Conservation (phyloP, 2,329 filamentous ascomycete genomes). For the Fusarium musae region DNA sequence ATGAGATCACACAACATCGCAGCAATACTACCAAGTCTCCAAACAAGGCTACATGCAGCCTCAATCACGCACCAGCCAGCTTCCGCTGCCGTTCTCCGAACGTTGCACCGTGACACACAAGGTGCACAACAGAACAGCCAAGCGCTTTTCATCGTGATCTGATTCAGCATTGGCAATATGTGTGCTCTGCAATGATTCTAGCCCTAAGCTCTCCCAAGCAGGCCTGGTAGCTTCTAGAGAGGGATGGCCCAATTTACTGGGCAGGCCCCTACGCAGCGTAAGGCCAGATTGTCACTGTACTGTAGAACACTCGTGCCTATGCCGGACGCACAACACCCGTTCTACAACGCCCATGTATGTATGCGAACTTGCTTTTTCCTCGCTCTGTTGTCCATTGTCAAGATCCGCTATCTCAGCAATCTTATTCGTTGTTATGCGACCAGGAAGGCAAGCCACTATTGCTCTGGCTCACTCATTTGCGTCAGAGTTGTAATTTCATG, state of each 20-base stretch:
- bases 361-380: slow-evolving; percentile 36
- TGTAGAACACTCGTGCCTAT: slow-evolving; percentile 2
- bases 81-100: slow-evolving; percentile 32
- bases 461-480: slow-evolving; percentile 16
- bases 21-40: not conserved
- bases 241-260: not conserved
- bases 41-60: slow-evolving; percentile 21
- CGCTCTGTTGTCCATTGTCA: slow-evolving; percentile 12
- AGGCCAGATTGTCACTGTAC: not conserved
- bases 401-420: slow-evolving; percentile 1
- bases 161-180: slow-evolving; percentile 1
- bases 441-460: slow-evolving; percentile 1
- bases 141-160: slow-evolving; percentile 32
- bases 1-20: not conserved
- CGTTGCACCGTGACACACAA: slow-evolving; percentile 26
- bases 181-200: slow-evolving; percentile 5
- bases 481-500: slow-evolving; percentile 21
- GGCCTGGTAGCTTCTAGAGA: not conserved
- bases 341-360: slow-evolving; percentile 17
- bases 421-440: slow-evolving; percentile 12
- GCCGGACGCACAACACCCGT: slow-evolving; percentile 23
- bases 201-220: slow-evolving; percentile 5
- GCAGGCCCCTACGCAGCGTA: not conserved
- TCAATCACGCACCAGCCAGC: slow-evolving; percentile 17
- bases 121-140: slow-evolving; percentile 14